Conservation (phyloP, 1,284 basidiomycete genomes). For the Ceratobasidium papillatum region DNA sequence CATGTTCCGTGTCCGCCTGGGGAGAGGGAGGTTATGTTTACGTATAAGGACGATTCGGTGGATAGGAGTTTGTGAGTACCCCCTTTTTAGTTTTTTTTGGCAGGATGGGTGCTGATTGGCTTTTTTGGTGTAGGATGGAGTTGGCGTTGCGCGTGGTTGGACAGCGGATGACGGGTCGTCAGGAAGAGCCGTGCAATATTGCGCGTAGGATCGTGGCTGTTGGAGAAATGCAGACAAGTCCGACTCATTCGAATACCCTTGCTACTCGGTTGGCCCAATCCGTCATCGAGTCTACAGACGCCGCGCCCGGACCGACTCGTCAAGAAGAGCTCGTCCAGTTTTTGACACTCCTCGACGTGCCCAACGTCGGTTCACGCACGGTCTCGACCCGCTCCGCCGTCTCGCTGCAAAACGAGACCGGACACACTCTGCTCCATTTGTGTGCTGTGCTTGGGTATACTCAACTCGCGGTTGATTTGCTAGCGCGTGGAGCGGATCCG, state of each 20-base stretch:
- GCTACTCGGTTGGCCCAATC: constrained; percentile 26
- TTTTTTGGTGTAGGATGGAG: constrained; percentile 70
- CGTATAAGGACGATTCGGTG: constrained; percentile 84
- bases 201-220: constrained; percentile 78
- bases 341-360: constrained; percentile 43
- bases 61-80: constrained; percentile 83
- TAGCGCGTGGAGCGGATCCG: constrained; percentile 77
- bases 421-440: constrained; percentile 89
- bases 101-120: not conserved
- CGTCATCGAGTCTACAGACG: constrained; percentile 13
- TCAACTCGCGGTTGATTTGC: constrained; percentile 74
- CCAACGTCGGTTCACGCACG: constrained; percentile 32
- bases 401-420: constrained; percentile 55
- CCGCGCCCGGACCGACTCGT: constrained; percentile 20
- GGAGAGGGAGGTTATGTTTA: constrained; percentile 71
- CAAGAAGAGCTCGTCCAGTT: constrained; percentile 46
- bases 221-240: constrained; percentile 15
- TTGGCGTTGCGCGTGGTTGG: constrained; percentile 94
- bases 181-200: constrained; percentile 91
- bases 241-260: constrained; percentile 20
- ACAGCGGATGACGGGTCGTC: constrained; percentile 94
- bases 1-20: constrained; percentile 49
- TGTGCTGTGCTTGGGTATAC: constrained; percentile 84
- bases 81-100: constrained; percentile 35
- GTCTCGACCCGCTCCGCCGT: constrained; percentile 38